phyloP scores from a whole-genome alignment of 768 basidiomycete species.

The Ephemerocybe angulata region DNA sequence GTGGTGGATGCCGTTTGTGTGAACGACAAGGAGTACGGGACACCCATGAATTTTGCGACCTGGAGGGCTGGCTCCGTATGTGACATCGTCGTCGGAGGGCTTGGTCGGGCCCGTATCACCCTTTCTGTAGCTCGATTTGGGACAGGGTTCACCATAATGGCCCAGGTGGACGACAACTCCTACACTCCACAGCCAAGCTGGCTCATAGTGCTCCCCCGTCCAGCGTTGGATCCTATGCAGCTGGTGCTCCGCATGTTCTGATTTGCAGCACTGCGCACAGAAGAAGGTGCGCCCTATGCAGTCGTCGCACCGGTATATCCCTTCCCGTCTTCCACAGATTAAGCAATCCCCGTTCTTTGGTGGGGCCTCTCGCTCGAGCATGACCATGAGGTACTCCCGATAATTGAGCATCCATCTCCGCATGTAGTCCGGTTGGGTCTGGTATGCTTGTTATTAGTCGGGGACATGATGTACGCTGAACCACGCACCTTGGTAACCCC shows the following conservation, averaged over 20 bases:
- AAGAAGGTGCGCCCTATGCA: background rate
- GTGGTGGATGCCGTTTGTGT: constrained; percentile 16
- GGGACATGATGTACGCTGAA: too few relatives aligned
- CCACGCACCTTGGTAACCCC: too few relatives aligned
- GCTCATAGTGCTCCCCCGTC: background rate
- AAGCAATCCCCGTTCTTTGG: background rate
- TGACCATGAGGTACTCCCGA: background rate
- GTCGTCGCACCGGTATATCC: background rate
- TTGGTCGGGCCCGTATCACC: background rate
- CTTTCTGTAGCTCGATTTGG: background rate
- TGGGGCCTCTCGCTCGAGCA: background rate
- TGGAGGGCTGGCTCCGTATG: background rate
- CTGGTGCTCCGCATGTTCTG: background rate
- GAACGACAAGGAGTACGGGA: constrained; percentile 5
- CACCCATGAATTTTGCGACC: background rate
- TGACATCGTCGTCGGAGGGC: background rate
- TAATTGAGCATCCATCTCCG: background rate
- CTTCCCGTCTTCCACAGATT: background rate
- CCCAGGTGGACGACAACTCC: background rate
- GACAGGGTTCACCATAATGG: background rate
- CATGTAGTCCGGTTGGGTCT: too few relatives aligned
- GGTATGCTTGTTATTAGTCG: too few relatives aligned
- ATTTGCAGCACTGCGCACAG: background rate
- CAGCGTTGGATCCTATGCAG: background rate
- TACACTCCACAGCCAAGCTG: background rate